Percentiles rank a stretch among this genome's conserved stretches.
Conservation (phyloP, 2,329 filamentous ascomycete species). For the Aspergillus sp. region DNA sequence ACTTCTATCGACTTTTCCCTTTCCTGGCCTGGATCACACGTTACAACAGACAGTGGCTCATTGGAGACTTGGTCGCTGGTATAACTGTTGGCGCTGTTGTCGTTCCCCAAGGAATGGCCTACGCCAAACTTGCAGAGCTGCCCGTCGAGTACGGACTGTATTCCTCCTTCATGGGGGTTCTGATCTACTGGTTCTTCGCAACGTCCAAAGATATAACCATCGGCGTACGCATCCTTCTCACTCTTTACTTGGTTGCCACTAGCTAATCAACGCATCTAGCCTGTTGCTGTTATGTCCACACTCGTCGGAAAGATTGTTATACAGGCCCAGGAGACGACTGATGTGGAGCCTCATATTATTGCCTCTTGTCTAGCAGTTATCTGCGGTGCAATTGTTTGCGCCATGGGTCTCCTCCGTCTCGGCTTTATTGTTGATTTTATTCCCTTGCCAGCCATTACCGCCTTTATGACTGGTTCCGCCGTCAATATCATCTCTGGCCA, state of each 20-base stretch:
- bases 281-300: slow-evolving; percentile 93
- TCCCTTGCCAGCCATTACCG: slow-evolving; percentile 82
- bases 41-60: slow-evolving; percentile 88
- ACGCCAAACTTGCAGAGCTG: slow-evolving; percentile 80
- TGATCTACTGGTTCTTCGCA: slow-evolving; percentile 96
- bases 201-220: slow-evolving; percentile 99
- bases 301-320: slow-evolving; percentile 79
- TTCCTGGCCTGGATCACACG: slow-evolving; percentile 84
- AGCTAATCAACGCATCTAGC: slow-evolving; percentile 49
- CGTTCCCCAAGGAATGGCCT: slow-evolving; percentile 96
- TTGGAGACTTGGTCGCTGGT: slow-evolving; percentile 86
- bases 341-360: slow-evolving; percentile 61
- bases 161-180: slow-evolving; percentile 92
- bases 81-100: slow-evolving; percentile 76
- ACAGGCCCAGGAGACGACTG: slow-evolving; percentile 56
- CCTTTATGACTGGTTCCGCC: slow-evolving; percentile 96
- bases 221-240: slow-evolving; percentile 60
- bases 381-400: slow-evolving; percentile 71
- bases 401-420: slow-evolving; percentile 73
- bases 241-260: neutral
- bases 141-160: slow-evolving; percentile 82
- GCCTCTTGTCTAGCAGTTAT: slow-evolving; percentile 78
- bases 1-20: slow-evolving; percentile 74
- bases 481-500: slow-evolving; percentile 86
- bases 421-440: slow-evolving; percentile 95